A percentile compares a stretch with the other conserved stretches of the same genome.
Conservation (phyloP, 768 basidiomycete species). For the Lactifluus volemus region DNA sequence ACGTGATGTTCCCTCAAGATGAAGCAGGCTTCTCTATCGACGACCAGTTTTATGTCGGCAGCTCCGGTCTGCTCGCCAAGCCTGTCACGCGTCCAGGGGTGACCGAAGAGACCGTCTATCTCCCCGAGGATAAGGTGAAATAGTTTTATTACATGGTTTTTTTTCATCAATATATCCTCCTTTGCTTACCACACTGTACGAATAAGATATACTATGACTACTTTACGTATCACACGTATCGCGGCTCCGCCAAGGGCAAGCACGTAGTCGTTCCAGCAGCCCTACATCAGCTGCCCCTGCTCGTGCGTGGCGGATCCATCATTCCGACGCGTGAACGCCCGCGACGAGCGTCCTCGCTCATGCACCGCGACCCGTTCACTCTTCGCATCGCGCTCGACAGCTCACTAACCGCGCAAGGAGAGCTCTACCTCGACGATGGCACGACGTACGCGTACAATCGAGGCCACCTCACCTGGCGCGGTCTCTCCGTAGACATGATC, state of each 20-base stretch:
- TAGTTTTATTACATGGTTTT: neutral
- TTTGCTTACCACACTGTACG: neutral
- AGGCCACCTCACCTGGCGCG: constrained; percentile 81
- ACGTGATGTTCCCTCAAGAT: constrained; percentile 87
- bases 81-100: constrained; percentile 74
- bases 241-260: constrained; percentile 55
- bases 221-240: constrained; percentile 62
- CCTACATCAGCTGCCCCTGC: constrained; percentile 71
- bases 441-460: constrained; percentile 64
- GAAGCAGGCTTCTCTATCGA: constrained; percentile 79
- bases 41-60: constrained; percentile 89
- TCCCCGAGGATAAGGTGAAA: constrained; percentile 73
- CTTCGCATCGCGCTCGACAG: constrained; percentile 73
- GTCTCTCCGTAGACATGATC: constrained; percentile 50
- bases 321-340: constrained; percentile 82
- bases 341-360: constrained; percentile 74
- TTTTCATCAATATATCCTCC: constrained; percentile 2
- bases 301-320: constrained; percentile 88
- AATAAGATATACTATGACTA: constrained; percentile 89
- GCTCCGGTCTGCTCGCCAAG: constrained; percentile 83
- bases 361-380: constrained; percentile 91
- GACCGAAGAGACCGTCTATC: constrained; percentile 65
- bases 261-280: constrained; percentile 70
- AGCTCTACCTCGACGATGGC: constrained; percentile 94
- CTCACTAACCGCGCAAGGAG: constrained; percentile 53